These are phyloP conservation scores for Phytophthora chlamydospora DNA, from an alignment of 352 stramenopile species.

Conservation along the genomic window DNA sequence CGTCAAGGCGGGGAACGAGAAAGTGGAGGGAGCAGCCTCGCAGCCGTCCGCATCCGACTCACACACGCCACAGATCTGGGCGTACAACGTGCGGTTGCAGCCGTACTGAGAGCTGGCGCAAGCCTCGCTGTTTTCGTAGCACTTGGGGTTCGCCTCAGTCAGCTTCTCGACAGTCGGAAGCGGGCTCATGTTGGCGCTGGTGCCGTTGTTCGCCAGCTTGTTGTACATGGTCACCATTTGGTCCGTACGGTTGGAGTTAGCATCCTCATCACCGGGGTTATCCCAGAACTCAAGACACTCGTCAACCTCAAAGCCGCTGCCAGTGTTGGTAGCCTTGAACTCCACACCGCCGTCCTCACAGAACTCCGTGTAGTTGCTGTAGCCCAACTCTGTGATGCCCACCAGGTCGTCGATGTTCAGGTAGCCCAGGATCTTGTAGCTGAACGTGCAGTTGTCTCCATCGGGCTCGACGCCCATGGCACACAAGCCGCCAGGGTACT, in stretches of 20 bases:
- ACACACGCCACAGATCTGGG: constrained; percentile 62
- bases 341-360: constrained; percentile 61
- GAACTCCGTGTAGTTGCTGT: constrained; percentile 66
- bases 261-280: constrained; percentile 44
- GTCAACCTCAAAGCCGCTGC: constrained; percentile 36
- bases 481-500: constrained; percentile 53
- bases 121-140: constrained; percentile 59
- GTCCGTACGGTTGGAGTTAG: constrained; percentile 49
- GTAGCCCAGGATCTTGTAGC: constrained; percentile 68
- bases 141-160: constrained; percentile 50
- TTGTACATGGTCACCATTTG: constrained; percentile 65
- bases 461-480: constrained; percentile 48
- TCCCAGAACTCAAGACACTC: constrained; percentile 67
- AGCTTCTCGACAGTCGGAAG: constrained; percentile 45
- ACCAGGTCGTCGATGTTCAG: constrained; percentile 67
- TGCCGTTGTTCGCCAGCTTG: constrained; percentile 37
- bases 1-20: constrained; percentile 53
- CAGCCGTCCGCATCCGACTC: constrained; percentile 30
- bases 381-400: constrained; percentile 66
- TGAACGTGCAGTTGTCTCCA: constrained; percentile 67
- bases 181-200: constrained; percentile 51
- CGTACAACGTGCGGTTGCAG: constrained; percentile 58
- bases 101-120: constrained; percentile 45
- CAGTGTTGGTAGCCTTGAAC: constrained; percentile 50
- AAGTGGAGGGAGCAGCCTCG: constrained; percentile 42